These are phyloP conservation scores for Leishmania tarentolae DNA, from an alignment of 208 protist species.

Conservation along the genomic window DNA sequence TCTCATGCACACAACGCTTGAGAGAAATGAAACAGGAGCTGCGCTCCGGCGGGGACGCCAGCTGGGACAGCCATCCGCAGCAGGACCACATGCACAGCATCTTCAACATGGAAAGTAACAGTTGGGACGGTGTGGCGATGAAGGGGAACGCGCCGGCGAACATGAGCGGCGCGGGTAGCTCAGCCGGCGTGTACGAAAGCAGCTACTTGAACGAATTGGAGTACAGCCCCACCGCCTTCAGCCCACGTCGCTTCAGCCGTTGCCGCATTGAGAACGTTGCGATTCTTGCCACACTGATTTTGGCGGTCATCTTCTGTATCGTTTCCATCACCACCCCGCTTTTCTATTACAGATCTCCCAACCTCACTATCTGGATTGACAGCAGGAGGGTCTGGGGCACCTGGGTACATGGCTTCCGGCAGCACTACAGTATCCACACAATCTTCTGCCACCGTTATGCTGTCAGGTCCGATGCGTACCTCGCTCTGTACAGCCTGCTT, in stretches of 20 bases:
- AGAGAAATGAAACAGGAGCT: background rate
- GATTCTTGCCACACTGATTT: conserved; percentile 20
- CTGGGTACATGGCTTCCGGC: background rate
- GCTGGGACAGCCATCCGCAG: background rate
- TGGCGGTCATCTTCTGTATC: conserved; percentile 29
- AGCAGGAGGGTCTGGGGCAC: conserved; percentile 12
- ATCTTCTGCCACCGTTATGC: conserved; percentile 34
- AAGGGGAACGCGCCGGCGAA: conserved; percentile 1
- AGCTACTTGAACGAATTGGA: conserved; percentile 23
- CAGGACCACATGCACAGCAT: background rate
- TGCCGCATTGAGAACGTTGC: conserved; percentile 42
- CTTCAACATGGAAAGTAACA: background rate
- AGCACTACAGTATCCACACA: conserved; percentile 1
- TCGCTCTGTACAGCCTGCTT: conserved; percentile 19
- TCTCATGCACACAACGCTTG: background rate
- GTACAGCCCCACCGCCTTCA: conserved; percentile 38
- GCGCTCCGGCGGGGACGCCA: background rate
- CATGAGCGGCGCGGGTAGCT: background rate
- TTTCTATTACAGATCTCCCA: conserved; percentile 8
- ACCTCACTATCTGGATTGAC: conserved; percentile 23
- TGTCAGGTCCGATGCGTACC: conserved; percentile 24
- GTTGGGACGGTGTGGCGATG: background rate
- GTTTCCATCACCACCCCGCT: conserved; percentile 26
- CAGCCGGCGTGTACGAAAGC: background rate
- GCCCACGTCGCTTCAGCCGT: conserved; percentile 33